Conservation (phyloP, 225 moss, liverwort and hornwort species). For the Asterella californica region DNA sequence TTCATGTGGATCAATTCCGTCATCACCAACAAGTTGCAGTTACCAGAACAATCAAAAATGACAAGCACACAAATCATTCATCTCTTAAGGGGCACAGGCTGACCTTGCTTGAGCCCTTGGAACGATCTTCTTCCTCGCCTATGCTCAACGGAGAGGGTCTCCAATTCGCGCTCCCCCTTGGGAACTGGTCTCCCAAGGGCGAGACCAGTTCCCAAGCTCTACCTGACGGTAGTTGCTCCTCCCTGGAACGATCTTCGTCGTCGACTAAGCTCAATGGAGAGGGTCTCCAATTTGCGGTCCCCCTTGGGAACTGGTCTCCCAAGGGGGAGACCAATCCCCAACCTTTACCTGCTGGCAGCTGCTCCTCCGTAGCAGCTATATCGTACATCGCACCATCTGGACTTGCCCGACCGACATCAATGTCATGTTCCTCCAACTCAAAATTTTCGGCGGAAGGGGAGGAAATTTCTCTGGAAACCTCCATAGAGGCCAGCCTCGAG, state of each 20-base stretch:
- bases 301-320: not conserved
- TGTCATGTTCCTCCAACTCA: slow-evolving; percentile 34
- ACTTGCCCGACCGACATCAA: slow-evolving; percentile 17
- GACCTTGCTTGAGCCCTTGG: slow-evolving; percentile 36
- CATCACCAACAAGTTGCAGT: not conserved
- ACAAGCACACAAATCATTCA: not conserved
- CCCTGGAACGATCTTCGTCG: slow-evolving; percentile 21
- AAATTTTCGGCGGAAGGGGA: slow-evolving; percentile 41
- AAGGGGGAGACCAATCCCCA: slow-evolving; percentile 13
- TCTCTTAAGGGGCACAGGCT: not conserved
- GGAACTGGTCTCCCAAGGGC: not conserved
- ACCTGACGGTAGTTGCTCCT: slow-evolving; percentile 45
- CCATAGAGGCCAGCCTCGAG: slow-evolving; percentile 1
- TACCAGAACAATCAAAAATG: not conserved
- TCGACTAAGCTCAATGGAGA: slow-evolving; percentile 21
- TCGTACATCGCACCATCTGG: slow-evolving; percentile 24
- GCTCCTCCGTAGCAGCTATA: slow-evolving; percentile 48
- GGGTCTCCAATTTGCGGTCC: slow-evolving; percentile 16
- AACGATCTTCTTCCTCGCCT: slow-evolving; percentile 32
- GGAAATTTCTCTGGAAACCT: slow-evolving; percentile 28
- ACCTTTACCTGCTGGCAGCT: slow-evolving; percentile 30
- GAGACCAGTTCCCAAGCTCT: slow-evolving; percentile 19
- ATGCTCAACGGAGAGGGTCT: slow-evolving; percentile 20
- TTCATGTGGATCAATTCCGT: not conserved
- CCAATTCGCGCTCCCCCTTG: slow-evolving; percentile 12